Conservation (phyloP, 73 alveolate genomes). For the Breviolum minutum region DNA sequence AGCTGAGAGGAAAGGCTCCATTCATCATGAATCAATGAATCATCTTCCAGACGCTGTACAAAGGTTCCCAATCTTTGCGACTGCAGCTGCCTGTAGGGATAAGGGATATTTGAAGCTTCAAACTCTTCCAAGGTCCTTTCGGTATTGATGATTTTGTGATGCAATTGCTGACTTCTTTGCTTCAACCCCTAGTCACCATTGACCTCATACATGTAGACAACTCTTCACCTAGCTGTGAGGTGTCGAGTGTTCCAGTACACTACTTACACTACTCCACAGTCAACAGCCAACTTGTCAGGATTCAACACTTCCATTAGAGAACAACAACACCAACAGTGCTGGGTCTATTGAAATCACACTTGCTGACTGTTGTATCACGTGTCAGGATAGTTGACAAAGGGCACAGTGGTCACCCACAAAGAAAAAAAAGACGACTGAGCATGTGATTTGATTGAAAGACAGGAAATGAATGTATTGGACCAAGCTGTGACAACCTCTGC, state of each 20-base stretch:
- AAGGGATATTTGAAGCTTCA: conserved; percentile 13
- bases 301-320: too few relatives aligned
- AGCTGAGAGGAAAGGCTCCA: conserved; percentile 38
- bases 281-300: neutral
- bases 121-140: neutral
- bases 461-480: neutral
- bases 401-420: neutral
- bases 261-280: neutral
- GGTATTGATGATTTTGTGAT: neutral
- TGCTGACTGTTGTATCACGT: conserved; percentile 7
- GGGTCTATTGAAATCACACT: neutral
- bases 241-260: conserved; percentile 12
- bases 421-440: too few relatives aligned
- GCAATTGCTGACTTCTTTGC: neutral
- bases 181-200: conserved; percentile 29
- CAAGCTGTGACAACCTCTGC: neutral
- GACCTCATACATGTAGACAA: neutral
- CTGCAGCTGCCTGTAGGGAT: conserved; percentile 2
- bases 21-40: neutral
- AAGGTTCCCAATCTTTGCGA: neutral
- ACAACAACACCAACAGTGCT: too few relatives aligned
- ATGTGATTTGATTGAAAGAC: too few relatives aligned
- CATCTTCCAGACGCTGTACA: neutral
- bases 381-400: neutral
- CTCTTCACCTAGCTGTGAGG: neutral